Percentiles rank a stretch among this genome's conserved stretches.
Conservation (phyloP, 768 basidiomycete species). For the Boletus vermiculosoides region DNA sequence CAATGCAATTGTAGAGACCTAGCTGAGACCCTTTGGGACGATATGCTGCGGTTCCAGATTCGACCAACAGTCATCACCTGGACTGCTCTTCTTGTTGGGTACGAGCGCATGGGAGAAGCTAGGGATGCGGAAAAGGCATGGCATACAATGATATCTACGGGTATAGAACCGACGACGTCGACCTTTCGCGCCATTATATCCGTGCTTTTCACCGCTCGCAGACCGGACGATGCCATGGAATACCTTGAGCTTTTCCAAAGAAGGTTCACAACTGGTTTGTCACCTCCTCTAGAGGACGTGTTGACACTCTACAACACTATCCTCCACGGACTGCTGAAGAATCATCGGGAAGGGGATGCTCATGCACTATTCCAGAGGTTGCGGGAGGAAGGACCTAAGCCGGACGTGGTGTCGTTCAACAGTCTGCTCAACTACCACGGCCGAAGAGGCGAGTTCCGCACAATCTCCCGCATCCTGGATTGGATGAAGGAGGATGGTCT, state of each 20-base stretch:
- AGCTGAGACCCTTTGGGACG: conserved; percentile 66
- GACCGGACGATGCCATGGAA: conserved; percentile 49
- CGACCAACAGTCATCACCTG: conserved; percentile 58
- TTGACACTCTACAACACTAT: conserved; percentile 71
- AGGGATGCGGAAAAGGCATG: conserved; percentile 59
- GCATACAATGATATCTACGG: conserved; percentile 57
- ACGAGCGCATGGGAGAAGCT: conserved; percentile 48
- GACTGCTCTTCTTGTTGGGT: conserved; percentile 69
- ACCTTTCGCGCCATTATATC: conserved; percentile 71
- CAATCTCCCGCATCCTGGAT: conserved; percentile 56
- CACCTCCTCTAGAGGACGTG: conserved; percentile 29
- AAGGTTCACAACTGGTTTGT: conserved; percentile 15
- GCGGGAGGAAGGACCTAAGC: conserved; percentile 52
- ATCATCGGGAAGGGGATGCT: conserved; percentile 41
- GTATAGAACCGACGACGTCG: conserved; percentile 56
- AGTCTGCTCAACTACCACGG: conserved; percentile 71
- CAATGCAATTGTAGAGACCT: conserved; percentile 52
- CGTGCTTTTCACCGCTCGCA: conserved; percentile 53
- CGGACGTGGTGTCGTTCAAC: conserved; percentile 79
- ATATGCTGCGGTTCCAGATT: conserved; percentile 51
- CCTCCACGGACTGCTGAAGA: conserved; percentile 60
- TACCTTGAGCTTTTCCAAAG: conserved; percentile 51
- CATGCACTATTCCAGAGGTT: conserved; percentile 43
- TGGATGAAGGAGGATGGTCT: conserved; percentile 54
- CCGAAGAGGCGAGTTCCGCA: conserved; percentile 59